Conservation (phyloP, 805 yeast species). For the Ogataea parapolymorpha region DNA sequence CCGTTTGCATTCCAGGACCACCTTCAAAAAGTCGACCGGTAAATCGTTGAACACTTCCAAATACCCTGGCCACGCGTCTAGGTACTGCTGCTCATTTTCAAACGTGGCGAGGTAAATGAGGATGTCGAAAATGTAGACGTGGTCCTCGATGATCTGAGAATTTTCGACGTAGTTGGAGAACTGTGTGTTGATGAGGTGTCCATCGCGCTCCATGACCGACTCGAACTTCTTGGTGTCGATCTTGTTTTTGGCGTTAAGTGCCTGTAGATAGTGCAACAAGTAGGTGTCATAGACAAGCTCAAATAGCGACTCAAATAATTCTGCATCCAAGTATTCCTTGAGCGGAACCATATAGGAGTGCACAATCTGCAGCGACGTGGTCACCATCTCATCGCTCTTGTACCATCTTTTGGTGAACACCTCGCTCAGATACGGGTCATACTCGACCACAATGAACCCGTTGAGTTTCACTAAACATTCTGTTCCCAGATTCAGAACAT, state of each 20-base stretch:
- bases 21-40: conserved; percentile 65
- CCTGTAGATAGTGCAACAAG: conserved; percentile 35
- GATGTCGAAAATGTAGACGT: conserved; percentile 58
- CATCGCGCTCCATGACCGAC: conserved; percentile 58
- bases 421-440: conserved; percentile 22
- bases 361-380: conserved; percentile 25
- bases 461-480: conserved; percentile 27
- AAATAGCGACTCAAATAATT: conserved; percentile 29
- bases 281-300: conserved; percentile 37
- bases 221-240: conserved; percentile 33
- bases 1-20: conserved; percentile 53
- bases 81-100: conserved; percentile 43
- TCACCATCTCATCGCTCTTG: conserved; percentile 25
- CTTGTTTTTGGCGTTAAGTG: conserved; percentile 21
- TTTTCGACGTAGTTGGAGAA: conserved; percentile 40
- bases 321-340: conserved; percentile 28
- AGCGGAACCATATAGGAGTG: conserved; percentile 29
- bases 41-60: conserved; percentile 71
- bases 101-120: conserved; percentile 54
- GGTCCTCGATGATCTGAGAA: conserved; percentile 39
- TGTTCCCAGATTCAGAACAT: conserved; percentile 26
- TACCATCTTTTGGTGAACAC: conserved; percentile 31
- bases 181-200: conserved; percentile 49
- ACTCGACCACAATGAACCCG: conserved; percentile 25
- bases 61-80: conserved; percentile 42